Base-by-base conservation (phyloP, 805 yeast species). In the Spencermartinsiella europaea region DNA sequence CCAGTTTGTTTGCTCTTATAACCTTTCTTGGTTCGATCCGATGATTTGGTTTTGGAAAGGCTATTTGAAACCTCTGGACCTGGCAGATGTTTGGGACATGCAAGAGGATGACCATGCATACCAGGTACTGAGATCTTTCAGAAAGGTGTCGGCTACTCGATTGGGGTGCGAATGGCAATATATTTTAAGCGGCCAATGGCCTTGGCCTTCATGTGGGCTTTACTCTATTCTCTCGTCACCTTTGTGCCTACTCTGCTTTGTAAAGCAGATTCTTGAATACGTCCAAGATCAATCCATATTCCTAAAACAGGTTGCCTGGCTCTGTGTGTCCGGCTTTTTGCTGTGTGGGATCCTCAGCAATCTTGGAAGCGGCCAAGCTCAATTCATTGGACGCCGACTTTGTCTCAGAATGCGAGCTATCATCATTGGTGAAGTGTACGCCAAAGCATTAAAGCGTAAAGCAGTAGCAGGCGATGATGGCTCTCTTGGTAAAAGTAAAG, bases 351-450 rank as follows among this genome's bases (percentile, higher is more conserved):
- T 83, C 34, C 45, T 80, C 10, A 79, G 81, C 39, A 79, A 89
- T 14, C 60, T 79, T 27, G 71, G 47, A 40, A 71, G 80, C 21
- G 95, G 96, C 38, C 87, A 88, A 66, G 85, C 96, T 12, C 74
- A 88, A 47, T 93, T 82, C 64, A 70, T 83, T 49, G 98, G 98
- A 49, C 83, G 98, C 71, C 79, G 95, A 63, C 88, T 91, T 36
- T 91, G 97, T 68, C 79, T 88, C 41, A 80, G 96, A 63, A 81
- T 91, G 83, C 82, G 83, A 59, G 88, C 97, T 5, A 78, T 93
- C 51, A 77, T 93, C 47, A 84, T 93, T 57, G 95, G 95, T 49
- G 95, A n/a, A n/a, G n/a, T n/a, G n/a, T n/a, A n/a, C n/a, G n/a
- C n/a, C n/a, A n/a, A n/a, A n/a, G n/a, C n/a, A 88, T 74, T 93